Evolutionary conservation across 2,329 filamentous ascomycete species (phyloP), one percentile per base, ranked within the genome.

Genomic region (Paecilomyces variotii): DNA sequence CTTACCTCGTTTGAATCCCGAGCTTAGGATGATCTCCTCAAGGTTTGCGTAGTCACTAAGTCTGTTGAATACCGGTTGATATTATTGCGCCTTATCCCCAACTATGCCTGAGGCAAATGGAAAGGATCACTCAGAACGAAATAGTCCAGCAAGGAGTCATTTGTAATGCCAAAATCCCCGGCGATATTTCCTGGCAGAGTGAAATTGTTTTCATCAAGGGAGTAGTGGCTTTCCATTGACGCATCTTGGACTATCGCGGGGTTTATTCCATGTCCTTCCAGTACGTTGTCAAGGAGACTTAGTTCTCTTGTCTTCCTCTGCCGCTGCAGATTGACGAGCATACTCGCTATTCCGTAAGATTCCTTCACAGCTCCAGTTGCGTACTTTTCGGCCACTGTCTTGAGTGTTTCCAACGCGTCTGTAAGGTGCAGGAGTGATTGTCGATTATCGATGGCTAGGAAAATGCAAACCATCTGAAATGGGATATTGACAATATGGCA

Each of bases 401-500:
- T 45, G 35, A 45, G 35, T 3, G 35, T 19, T 45, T n/a, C 35
- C 3, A 45, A 45, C 4, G 35, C 35, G 19, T 45, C 35, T 19
- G 14, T 4, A 6, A 45, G 35, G 35, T 24, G 12, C 14, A 45
- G 35, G n/a, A 45, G 12, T n/a, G 35, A 45, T 19, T 45, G 35
- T 4, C 35, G 14, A 2, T 45, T 45, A 45, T 45, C 35, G 14
- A 45, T 45, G n/a, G 35, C 35, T 14, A 45, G 35, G 14, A 45
- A 45, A 19, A 45, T 45, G 35, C 35, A 45, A n/a, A 62, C 49
- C 1, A 61, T 39, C 45, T 64, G 62, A 27, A 64, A 64, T 4
- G 63, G 63, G n/a, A 63, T 56, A 25, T 63, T 64, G 34, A 60
- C n/a, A n/a, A 60, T 53, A 28, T 64, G 62, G 60, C 63, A 64